phyloP scores from a whole-genome alignment of 1,139 yeast species.

The Petasospora fabianii region DNA sequence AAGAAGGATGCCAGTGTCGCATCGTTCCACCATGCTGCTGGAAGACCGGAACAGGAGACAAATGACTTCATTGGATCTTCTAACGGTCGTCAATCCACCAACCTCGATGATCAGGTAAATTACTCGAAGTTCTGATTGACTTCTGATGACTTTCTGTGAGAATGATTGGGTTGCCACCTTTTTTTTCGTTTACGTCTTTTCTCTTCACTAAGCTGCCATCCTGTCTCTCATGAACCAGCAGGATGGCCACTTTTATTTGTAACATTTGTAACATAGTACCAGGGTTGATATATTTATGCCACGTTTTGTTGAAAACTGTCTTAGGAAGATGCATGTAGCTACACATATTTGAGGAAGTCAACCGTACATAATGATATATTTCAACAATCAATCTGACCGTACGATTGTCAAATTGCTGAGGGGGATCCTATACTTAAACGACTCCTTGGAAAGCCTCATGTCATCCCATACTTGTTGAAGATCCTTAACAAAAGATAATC shows the following conservation, averaged over 20 bases:
- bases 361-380: too few relatives aligned
- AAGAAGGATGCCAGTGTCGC: constrained; percentile 18
- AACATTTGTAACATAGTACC: too few relatives aligned
- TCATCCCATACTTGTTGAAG: constrained; percentile 17
- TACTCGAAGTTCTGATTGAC: constrained; percentile 13
- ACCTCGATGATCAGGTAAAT: constrained; percentile 6
- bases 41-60: constrained; percentile 9
- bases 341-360: too few relatives aligned
- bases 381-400: too few relatives aligned
- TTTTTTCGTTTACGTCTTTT: background rate
- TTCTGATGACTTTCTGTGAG: background rate
- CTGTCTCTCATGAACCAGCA: background rate
- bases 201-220: too few relatives aligned
- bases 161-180: background rate
- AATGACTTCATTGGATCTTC: constrained; percentile 22
- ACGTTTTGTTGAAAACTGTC: too few relatives aligned
- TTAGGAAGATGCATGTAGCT: too few relatives aligned
- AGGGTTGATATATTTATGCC: too few relatives aligned
- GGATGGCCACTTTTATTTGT: too few relatives aligned
- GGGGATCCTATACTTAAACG: background rate
- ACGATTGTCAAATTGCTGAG: too few relatives aligned
- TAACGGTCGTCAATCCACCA: constrained; percentile 2
- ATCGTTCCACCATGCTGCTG: constrained; percentile 17
- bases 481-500: constrained; percentile 1
- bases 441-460: constrained; percentile 4